phyloP scores from a whole-genome alignment of 345 rosid species.

The Boechera retrofracta region DNA sequence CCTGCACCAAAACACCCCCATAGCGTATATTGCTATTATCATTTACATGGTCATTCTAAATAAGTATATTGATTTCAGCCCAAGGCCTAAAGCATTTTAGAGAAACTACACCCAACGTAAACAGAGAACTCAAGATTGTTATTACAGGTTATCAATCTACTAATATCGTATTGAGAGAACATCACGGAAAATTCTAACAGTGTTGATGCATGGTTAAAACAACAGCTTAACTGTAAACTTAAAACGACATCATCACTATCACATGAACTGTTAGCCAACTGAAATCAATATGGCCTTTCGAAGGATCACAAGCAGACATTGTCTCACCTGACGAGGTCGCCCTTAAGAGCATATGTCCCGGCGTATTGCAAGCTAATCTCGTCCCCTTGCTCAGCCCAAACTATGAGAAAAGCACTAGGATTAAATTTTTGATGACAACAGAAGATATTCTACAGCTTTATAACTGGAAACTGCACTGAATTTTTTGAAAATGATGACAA shows the following conservation, averaged over 20 bases:
- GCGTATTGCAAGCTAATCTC: constrained; percentile 94
- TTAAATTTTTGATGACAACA: constrained; percentile 22
- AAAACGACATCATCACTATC: neutral
- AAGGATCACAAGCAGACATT: constrained; percentile 1
- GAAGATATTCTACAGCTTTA: neutral
- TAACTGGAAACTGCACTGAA: constrained; percentile 13
- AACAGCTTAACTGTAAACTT: neutral
- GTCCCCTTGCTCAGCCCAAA: constrained; percentile 99
- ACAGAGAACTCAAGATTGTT: neutral
- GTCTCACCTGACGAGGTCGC: constrained; percentile 87
- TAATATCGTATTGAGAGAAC: constrained; percentile 1
- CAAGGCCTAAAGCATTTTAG: neutral
- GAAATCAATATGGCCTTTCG: neutral
- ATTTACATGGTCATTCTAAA: neutral
- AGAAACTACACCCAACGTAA: neutral
- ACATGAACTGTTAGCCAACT: neutral
- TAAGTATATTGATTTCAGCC: constrained; percentile 4
- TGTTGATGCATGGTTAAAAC: neutral
- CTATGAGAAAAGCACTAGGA: constrained; percentile 46
- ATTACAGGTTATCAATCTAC: neutral
- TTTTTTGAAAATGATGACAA: constrained; percentile 14
- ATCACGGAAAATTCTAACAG: neutral
- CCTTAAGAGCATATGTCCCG: constrained; percentile 94
- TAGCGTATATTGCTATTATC: neutral
- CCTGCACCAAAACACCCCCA: constrained; percentile 48